Conservation (phyloP, 2,329 filamentous ascomycete genomes). For the Eutypella sp. region DNA sequence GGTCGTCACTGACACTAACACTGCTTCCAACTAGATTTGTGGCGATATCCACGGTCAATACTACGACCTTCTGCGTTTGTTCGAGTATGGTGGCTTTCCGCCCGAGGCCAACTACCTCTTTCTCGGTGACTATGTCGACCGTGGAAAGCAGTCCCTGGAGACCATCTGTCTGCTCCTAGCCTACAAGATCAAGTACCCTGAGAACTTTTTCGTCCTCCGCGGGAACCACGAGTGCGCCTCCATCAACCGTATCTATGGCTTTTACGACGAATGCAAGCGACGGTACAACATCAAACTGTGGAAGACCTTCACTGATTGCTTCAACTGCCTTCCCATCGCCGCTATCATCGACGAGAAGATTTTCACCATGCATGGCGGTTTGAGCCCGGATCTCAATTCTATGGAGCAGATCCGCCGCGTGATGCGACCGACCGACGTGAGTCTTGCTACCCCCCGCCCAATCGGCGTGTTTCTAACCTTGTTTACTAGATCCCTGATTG, state of each 20-base stretch:
- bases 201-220: conserved; percentile 98
- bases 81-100: conserved; percentile 97
- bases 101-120: conserved; percentile 99
- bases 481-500: conserved; percentile 86
- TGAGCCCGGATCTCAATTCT: conserved; percentile 95
- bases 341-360: conserved; percentile 99
- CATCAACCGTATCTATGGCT: conserved; percentile 98
- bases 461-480: conserved; percentile 23
- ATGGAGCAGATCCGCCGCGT: conserved; percentile 99
- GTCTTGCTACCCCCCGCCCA: conserved; percentile 36
- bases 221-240: conserved; percentile 99
- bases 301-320: conserved; percentile 99
- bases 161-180: conserved; percentile 94
- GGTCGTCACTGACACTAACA: too few species aligned
- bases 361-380: conserved; percentile 98
- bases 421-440: conserved; percentile 97
- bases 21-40: conserved; percentile 66
- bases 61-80: conserved; percentile 93
- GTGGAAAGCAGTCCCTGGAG: conserved; percentile 98
- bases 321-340: conserved; percentile 97
- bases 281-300: conserved; percentile 99
- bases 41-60: conserved; percentile 99
- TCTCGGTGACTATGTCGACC: conserved; percentile 97
- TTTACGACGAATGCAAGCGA: conserved; percentile 99
- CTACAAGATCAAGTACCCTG: conserved; percentile 99